Evolutionary conservation across 495 filamentous ascomycete genomes (phyloP).

Genomic region (Aspergillus cristatus): DNA sequence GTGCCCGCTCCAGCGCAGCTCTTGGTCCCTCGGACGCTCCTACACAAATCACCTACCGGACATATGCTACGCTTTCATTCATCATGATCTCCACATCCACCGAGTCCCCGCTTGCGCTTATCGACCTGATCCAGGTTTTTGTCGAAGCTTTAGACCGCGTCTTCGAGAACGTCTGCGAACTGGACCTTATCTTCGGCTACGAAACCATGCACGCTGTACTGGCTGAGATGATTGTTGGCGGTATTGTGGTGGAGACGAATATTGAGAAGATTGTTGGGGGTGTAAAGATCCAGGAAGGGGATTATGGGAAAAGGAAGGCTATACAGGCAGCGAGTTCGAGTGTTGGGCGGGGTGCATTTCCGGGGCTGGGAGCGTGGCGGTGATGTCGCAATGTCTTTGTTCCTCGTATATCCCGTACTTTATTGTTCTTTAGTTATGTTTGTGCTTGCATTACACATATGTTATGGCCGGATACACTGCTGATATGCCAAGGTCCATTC

Average conservation of each 20-base stretch:
- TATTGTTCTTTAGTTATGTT: conserved; percentile 1
- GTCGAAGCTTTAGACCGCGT: conserved; percentile 90
- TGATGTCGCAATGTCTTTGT: conserved; percentile 10
- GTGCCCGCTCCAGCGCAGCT: conserved; percentile 46
- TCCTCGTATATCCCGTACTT: conserved; percentile 1
- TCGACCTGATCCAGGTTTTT: conserved; percentile 96
- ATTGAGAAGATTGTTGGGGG: conserved; percentile 79
- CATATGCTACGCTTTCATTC: conserved; percentile 97
- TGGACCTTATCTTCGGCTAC: conserved; percentile 98
- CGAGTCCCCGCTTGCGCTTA: conserved; percentile 87
- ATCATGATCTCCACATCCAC: conserved; percentile 97
- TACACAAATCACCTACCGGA: conserved; percentile 93
- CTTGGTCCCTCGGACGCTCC: conserved; percentile 74
- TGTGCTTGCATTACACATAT: neutral
- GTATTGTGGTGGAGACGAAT: conserved; percentile 90
- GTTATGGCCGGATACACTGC: too few species aligned
- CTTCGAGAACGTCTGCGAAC: conserved; percentile 96
- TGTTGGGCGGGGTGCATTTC: conserved; percentile 28
- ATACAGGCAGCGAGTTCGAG: conserved; percentile 35
- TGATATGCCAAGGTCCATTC: too few species aligned
- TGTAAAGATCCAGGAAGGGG: conserved; percentile 73
- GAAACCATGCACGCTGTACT: conserved; percentile 90
- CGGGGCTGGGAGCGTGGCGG: conserved; percentile 35
- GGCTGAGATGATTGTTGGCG: conserved; percentile 91
- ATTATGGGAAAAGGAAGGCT: conserved; percentile 58